Evolutionary conservation across 2,329 filamentous ascomycete species (phyloP).

Genomic region (Teratosphaeria gauchensis): DNA sequence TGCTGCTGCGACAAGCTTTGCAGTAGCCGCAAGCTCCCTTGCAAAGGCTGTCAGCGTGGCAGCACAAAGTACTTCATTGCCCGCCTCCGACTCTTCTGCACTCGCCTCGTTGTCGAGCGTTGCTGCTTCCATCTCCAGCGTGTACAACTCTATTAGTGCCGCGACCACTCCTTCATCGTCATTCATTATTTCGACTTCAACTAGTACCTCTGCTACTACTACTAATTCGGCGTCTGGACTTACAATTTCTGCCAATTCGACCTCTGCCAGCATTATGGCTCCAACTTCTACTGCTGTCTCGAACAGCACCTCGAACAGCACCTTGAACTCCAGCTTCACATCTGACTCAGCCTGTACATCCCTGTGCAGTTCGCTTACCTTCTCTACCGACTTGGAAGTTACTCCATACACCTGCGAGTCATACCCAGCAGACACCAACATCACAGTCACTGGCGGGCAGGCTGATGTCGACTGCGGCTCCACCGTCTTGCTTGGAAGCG

Average conservation of each 20-base stretch:
- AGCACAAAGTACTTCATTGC: background rate
- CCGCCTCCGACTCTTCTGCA: background rate
- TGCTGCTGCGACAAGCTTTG: background rate
- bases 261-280: background rate
- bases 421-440: slow-evolving; percentile 15
- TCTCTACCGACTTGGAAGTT: slow-evolving; percentile 11
- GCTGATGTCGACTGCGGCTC: slow-evolving; percentile 14
- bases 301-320: background rate
- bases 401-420: slow-evolving; percentile 15
- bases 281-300: background rate
- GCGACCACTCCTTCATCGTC: background rate
- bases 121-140: background rate
- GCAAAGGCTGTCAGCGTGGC: background rate
- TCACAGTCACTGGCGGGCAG: slow-evolving; percentile 15
- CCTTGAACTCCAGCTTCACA: background rate
- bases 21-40: background rate
- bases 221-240: background rate
- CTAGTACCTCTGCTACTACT: background rate
- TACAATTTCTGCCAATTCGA: background rate
- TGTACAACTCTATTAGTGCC: background rate
- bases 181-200: background rate
- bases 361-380: slow-evolving; percentile 15
- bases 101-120: background rate
- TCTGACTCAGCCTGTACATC: slow-evolving; percentile 6
- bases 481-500: slow-evolving; percentile 13